Percentiles rank a stretch among this genome's conserved stretches.
Conservation (phyloP, 345 rosid genomes). For the Gossypium raimondii region DNA sequence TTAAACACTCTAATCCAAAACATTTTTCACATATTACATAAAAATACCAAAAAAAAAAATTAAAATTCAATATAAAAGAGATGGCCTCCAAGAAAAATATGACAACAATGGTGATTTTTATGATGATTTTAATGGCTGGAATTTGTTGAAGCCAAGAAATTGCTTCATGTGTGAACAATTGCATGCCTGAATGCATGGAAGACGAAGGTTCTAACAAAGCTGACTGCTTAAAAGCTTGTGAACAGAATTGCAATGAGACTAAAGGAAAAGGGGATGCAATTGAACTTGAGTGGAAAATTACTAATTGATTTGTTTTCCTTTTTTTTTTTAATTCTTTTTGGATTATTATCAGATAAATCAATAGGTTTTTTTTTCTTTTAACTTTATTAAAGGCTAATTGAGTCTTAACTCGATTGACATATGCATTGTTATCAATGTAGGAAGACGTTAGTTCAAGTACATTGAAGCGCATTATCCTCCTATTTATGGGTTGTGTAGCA, state of each 20-base stretch:
- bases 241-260: neutral
- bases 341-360: no score
- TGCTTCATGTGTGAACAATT: neutral
- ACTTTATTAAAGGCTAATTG: no score
- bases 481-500: no score
- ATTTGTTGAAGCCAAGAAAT: neutral
- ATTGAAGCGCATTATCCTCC: fast-evolving
- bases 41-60: neutral
- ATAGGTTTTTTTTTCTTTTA: no score
- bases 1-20: neutral
- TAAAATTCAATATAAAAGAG: neutral
- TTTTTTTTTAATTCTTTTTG: no score
- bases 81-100: neutral
- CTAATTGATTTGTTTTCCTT: neutral
- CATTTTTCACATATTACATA: neutral
- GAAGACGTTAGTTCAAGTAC: fast-evolving
- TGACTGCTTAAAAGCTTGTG: neutral
- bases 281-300: neutral
- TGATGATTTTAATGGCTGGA: neutral
- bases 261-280: neutral
- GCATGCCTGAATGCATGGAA: neutral
- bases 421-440: fast-evolving
- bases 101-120: neutral
- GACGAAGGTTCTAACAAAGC: neutral
- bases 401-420: no score